A percentile compares a stretch with the other conserved stretches of the same genome.
Conservation (phyloP, 495 filamentous ascomycete species). For the Aspergillus egyptiacus region DNA sequence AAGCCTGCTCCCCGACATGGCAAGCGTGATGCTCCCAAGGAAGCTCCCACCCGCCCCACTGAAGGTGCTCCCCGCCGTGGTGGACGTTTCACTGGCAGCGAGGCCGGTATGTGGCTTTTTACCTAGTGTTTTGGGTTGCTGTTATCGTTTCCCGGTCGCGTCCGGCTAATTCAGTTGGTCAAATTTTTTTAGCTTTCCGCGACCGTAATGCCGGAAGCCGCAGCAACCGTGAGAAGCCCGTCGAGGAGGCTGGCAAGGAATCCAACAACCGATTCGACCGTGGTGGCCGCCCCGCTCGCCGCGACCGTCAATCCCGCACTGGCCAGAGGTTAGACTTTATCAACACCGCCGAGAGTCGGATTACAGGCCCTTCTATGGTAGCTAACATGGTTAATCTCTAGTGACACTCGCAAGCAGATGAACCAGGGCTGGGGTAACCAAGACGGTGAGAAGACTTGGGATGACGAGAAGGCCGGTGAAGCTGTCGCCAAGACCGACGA, state of each 20-base stretch:
- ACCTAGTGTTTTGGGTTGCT: background rate
- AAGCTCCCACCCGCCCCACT: conserved; percentile 45
- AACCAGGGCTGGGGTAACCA: conserved; percentile 83
- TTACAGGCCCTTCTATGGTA: background rate
- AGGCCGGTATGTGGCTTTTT: conserved; percentile 64
- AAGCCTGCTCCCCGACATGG: conserved; percentile 68
- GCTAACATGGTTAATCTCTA: conserved; percentile 20
- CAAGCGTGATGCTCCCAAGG: conserved; percentile 85
- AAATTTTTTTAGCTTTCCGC: conserved; percentile 63
- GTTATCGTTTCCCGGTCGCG: background rate
- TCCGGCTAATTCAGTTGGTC: conserved; percentile 13
- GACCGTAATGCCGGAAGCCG: conserved; percentile 77
- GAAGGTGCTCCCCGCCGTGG: conserved; percentile 49
- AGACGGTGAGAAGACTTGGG: conserved; percentile 71
- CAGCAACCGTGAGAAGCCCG: conserved; percentile 76
- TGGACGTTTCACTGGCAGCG: conserved; percentile 64
- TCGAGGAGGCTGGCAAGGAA: conserved; percentile 58
- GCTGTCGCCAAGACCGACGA: conserved; percentile 78
- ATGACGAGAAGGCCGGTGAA: conserved; percentile 83
- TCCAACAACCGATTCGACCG: conserved; percentile 46
- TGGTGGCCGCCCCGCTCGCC: conserved; percentile 53
- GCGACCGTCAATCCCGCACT: conserved; percentile 78
- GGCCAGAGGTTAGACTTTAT: conserved; percentile 55
- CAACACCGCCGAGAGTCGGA: background rate
- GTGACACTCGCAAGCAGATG: conserved; percentile 89